A percentile compares a stretch with the other conserved stretches of the same genome.
These are phyloP conservation scores for Hirsutella rhossiliensis DNA, from an alignment of 2,329 filamentous ascomycete genomes.

Conservation along the genomic window DNA sequence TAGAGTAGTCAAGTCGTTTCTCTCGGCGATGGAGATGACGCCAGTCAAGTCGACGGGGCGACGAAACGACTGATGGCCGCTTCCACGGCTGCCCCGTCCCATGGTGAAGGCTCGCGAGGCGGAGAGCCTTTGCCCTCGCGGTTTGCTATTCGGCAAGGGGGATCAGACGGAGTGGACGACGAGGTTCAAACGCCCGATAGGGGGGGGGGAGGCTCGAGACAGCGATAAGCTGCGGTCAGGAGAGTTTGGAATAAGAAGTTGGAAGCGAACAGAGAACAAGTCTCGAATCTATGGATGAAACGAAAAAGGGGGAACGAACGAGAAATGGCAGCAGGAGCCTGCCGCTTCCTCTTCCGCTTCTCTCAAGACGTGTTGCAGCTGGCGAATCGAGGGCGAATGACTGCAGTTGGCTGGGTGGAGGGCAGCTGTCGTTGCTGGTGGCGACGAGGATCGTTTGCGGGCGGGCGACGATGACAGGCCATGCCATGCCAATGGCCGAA, in stretches of 20 bases:
- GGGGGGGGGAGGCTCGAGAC: neutral
- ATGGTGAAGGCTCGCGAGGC: slow-evolving; percentile 14
- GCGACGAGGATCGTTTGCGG: too few relatives aligned
- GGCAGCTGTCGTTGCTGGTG: too few relatives aligned
- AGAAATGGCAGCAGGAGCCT: neutral
- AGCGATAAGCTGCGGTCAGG: neutral
- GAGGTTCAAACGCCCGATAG: neutral
- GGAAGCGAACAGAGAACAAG: neutral
- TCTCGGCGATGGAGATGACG: slow-evolving; percentile 34
- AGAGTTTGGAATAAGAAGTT: neutral
- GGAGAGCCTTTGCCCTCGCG: neutral
- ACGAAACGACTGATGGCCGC: slow-evolving; percentile 20
- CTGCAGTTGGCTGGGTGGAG: too few relatives aligned
- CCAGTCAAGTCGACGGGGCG: slow-evolving; percentile 39
- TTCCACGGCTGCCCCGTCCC: slow-evolving; percentile 25
- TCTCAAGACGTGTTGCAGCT: too few relatives aligned
- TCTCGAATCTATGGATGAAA: neutral
- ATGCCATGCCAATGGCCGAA: too few relatives aligned
- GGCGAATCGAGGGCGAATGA: too few relatives aligned
- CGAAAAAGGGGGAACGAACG: neutral
- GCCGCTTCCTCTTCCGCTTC: too few relatives aligned
- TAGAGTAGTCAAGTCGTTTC: slow-evolving; percentile 38
- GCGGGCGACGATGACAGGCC: too few relatives aligned
- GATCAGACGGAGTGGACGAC: neutral
- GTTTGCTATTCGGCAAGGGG: neutral